These are phyloP conservation scores for Eucalyptus tenuipes DNA, from an alignment of 345 rosid species.

Conservation along the genomic window DNA sequence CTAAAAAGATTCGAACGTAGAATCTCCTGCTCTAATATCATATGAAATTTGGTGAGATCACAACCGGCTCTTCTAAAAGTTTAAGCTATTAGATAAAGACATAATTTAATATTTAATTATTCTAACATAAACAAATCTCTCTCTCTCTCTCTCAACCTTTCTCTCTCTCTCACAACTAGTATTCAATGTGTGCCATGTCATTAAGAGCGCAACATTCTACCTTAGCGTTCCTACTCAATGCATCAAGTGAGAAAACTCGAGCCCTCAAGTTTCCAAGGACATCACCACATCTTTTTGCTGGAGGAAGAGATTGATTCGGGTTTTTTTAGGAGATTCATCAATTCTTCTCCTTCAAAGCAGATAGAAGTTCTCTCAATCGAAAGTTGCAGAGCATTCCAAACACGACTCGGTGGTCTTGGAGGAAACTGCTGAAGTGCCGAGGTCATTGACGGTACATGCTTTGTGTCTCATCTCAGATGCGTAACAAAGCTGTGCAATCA, in stretches of 20 bases:
- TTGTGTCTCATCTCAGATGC: not conserved
- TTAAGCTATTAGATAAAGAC: too few species aligned
- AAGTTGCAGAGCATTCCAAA: not conserved
- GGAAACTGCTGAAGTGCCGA: not conserved
- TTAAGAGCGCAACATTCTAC: not conserved
- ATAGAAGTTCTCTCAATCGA: not conserved
- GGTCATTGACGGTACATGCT: not conserved
- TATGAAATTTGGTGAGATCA: too few species aligned
- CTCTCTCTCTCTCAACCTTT: not conserved
- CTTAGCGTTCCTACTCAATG: not conserved
- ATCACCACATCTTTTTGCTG: not conserved
- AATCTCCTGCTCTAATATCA: fast-evolving
- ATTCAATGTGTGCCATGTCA: not conserved
- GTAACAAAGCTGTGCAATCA: not conserved
- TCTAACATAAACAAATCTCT: too few species aligned
- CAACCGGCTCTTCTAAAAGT: fast-evolving
- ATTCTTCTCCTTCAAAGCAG: not conserved
- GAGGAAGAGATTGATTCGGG: not conserved
- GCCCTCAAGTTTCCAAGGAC: not conserved
- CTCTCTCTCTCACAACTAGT: too few species aligned
- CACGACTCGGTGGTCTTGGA: not conserved
- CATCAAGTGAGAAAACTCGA: not conserved
- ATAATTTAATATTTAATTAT: too few species aligned
- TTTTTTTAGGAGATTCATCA: not conserved
- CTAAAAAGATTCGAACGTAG: fast-evolving